phyloP scores from a whole-genome alignment of 2,329 filamentous ascomycete species.

The Aspergillus awamori region DNA sequence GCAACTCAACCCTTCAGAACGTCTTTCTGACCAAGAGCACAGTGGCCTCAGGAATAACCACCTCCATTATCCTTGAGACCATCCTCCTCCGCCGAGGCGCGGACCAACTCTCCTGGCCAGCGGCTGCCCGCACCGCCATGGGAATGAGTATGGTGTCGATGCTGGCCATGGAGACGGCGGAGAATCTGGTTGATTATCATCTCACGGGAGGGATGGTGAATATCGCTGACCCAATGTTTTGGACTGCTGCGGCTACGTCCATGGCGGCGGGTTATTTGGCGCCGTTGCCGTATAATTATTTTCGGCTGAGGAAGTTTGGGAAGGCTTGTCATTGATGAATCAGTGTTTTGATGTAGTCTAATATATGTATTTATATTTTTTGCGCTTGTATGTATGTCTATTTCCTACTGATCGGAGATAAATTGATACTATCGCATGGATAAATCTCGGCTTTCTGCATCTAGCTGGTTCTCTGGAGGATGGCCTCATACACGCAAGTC shows the following conservation, averaged over 20 bases:
- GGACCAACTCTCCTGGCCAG: constrained; percentile 52
- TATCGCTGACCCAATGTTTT: constrained; percentile 54
- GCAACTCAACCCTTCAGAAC: too few species aligned
- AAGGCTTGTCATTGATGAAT: constrained; percentile 35
- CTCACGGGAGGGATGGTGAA: constrained; percentile 56
- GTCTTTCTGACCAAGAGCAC: background rate
- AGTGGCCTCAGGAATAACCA: constrained; percentile 58
- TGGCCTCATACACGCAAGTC: too few species aligned
- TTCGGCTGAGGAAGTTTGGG: constrained; percentile 53
- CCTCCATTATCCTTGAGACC: constrained; percentile 58
- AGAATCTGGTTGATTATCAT: constrained; percentile 60
- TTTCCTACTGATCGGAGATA: too few species aligned
- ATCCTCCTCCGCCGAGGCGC: constrained; percentile 52
- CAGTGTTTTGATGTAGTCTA: too few species aligned
- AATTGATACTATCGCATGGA: too few species aligned
- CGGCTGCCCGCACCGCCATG: constrained; percentile 55
- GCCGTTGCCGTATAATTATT: constrained; percentile 59
- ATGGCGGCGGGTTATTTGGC: constrained; percentile 42
- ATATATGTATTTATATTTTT: too few species aligned
- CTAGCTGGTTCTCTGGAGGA: too few species aligned
- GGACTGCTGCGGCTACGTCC: constrained; percentile 51
- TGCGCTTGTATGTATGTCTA: too few species aligned
- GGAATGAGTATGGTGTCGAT: constrained; percentile 64
- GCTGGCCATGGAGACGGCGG: constrained; percentile 60
- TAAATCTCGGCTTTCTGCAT: too few species aligned